These are phyloP conservation scores for Aspergillus bertholletiae DNA, from an alignment of 495 filamentous ascomycete species.

Conservation along the genomic window DNA sequence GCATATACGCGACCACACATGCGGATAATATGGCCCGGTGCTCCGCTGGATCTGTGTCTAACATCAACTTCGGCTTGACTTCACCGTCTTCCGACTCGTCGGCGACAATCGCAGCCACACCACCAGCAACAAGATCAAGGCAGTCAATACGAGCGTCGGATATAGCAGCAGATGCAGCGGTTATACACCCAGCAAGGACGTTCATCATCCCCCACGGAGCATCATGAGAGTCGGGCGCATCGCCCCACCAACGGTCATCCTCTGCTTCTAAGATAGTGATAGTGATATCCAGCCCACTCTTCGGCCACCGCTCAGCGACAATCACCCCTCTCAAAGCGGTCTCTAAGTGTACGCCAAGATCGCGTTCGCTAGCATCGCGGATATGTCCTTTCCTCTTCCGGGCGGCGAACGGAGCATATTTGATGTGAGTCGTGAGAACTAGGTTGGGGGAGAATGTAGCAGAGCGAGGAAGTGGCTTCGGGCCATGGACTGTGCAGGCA, in stretches of 20 bases:
- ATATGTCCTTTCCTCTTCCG: constrained; percentile 79
- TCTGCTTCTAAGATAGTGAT: constrained; percentile 93
- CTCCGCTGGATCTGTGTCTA: constrained; percentile 84
- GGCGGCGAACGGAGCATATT: constrained; percentile 92
- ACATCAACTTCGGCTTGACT: constrained; percentile 52
- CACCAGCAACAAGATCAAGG: constrained; percentile 84
- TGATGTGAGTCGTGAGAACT: constrained; percentile 85
- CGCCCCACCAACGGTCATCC: constrained; percentile 62
- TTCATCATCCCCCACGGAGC: constrained; percentile 79
- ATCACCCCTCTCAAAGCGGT: constrained; percentile 84
- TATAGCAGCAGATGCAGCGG: constrained; percentile 90
- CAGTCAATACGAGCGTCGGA: constrained; percentile 95
- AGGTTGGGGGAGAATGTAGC: constrained; percentile 87
- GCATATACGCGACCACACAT: constrained; percentile 88
- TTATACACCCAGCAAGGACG: constrained; percentile 87
- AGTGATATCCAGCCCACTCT: constrained; percentile 89
- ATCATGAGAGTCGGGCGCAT: constrained; percentile 44
- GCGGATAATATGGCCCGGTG: constrained; percentile 67
- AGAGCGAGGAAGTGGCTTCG: constrained; percentile 82
- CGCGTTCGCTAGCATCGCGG: constrained; percentile 79
- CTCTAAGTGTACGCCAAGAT: constrained; percentile 87
- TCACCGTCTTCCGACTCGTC: constrained; percentile 32
- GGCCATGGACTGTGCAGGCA: constrained; percentile 88
- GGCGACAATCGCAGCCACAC: constrained; percentile 76
- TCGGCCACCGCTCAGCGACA: constrained; percentile 92